phyloP scores from a whole-genome alignment of 257 asterid genomes.

The Solanum chmielewskii region DNA sequence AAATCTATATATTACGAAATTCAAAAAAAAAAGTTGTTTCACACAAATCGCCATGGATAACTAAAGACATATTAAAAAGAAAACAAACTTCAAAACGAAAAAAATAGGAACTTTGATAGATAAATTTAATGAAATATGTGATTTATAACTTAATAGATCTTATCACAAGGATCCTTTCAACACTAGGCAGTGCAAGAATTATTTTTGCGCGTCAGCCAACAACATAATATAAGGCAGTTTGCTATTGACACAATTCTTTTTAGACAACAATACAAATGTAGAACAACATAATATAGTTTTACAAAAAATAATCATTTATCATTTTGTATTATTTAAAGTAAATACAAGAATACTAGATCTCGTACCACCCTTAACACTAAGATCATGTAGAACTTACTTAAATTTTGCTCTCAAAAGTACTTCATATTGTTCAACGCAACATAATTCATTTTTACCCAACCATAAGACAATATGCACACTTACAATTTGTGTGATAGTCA shows the following conservation, averaged over 20 bases:
- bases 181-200: neutral
- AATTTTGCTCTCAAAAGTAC: neutral
- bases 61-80: neutral
- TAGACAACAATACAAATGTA: neutral
- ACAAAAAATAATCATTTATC: neutral
- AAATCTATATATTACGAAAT: neutral
- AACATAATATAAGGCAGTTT: neutral
- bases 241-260: neutral
- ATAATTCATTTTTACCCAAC: neutral
- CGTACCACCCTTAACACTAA: neutral
- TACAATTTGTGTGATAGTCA: neutral
- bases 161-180: neutral
- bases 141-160: neutral
- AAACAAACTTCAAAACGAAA: neutral
- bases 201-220: too few relatives aligned
- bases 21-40: neutral
- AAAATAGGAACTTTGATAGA: neutral
- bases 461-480: neutral
- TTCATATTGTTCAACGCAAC: neutral
- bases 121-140: neutral
- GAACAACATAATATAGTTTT: neutral
- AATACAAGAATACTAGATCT: neutral
- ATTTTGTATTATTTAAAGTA: neutral
- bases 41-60: neutral
- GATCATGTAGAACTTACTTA: neutral